A percentile compares a stretch with the other conserved stretches of the same genome.
Conservation (phyloP, 1,284 basidiomycete species). For the Rhizoctonia solani region DNA sequence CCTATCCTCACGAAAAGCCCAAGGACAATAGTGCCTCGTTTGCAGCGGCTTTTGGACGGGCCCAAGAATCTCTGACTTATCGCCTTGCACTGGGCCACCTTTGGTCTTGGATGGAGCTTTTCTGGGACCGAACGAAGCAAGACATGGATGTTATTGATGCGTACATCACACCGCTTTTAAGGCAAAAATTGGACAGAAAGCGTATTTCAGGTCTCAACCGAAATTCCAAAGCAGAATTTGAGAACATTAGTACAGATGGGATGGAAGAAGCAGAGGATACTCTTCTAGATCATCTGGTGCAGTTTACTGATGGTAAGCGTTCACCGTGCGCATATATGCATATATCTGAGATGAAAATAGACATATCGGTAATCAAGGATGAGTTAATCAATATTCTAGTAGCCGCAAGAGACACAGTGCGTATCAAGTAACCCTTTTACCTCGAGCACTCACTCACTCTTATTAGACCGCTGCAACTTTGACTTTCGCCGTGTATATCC, state of each 20-base stretch:
- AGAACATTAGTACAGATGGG: neutral
- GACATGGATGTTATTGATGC: slow-evolving; percentile 57
- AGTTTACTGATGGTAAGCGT: neutral
- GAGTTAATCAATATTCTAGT: slow-evolving; percentile 13
- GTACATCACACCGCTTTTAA: slow-evolving; percentile 66
- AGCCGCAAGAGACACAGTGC: slow-evolving; percentile 7
- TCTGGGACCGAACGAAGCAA: slow-evolving; percentile 58
- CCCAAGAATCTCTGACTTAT: slow-evolving; percentile 58
- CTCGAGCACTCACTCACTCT: neutral
- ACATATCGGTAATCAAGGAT: neutral
- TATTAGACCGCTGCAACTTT: slow-evolving; percentile 34
- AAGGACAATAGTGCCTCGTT: slow-evolving; percentile 62
- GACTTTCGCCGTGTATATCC: slow-evolving; percentile 41
- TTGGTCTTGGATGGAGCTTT: slow-evolving; percentile 70
- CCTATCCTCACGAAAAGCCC: slow-evolving; percentile 52
- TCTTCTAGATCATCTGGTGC: slow-evolving; percentile 13
- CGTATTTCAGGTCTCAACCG: slow-evolving; percentile 45
- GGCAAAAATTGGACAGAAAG: slow-evolving; percentile 54
- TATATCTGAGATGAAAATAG: neutral
- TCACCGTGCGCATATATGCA: neutral
- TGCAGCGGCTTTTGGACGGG: slow-evolving; percentile 63
- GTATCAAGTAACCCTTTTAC: too few species aligned
- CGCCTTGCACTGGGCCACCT: slow-evolving; percentile 54
- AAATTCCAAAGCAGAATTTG: neutral
- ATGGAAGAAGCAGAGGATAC: neutral